Evolutionary conservation across 306 rosid genomes (phyloP), one percentile per base, ranked within the genome.

Genomic region (Hippophae rhamnoides): DNA sequence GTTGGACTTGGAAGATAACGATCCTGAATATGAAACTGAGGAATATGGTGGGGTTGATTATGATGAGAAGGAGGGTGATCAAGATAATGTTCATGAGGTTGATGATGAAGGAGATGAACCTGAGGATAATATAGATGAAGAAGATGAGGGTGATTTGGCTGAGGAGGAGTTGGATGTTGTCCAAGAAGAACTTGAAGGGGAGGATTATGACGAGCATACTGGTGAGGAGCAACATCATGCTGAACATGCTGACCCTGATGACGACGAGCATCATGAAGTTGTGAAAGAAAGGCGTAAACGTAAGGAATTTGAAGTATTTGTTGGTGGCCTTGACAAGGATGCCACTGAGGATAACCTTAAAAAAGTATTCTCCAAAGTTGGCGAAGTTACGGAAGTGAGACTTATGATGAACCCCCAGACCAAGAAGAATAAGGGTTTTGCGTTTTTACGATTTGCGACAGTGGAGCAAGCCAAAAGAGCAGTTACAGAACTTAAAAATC

Each of bases 311-410:
- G 99, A 93, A 84, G 85, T 93, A 25, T 93, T 93, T 84, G 97
- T 93, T 74, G 99, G 97, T 47, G 99, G 99, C 57, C 73, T 93
- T 18, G 99, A 93, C 78, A 88, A 89, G 78, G 97, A 86, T 77
- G 97, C 89, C 40, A 86, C 84, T 54, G 97, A 88, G 69, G 79
- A 77, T 80, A 95, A 93, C 74, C 79, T 88, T 68, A 88, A 75
- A 81, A 80, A 82, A 82, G 86, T 74, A 63, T 93, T 93, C 26
- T 11, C 82, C 57, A 76, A 61, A 69, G 89, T 86, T 60, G 99
- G 99, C 62, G 83, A 80, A 66, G 90, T 93, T 60, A 86, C 79
- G 61, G 97, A 93, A 79, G 94, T 93, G 63, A 86, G 99, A 69
- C 72, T 88, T 69, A 88, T 88, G 96, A 93, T 88, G 97, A 86